Conservation (phyloP, 2,329 filamentous ascomycete genomes). For the Fusarium sp. region DNA sequence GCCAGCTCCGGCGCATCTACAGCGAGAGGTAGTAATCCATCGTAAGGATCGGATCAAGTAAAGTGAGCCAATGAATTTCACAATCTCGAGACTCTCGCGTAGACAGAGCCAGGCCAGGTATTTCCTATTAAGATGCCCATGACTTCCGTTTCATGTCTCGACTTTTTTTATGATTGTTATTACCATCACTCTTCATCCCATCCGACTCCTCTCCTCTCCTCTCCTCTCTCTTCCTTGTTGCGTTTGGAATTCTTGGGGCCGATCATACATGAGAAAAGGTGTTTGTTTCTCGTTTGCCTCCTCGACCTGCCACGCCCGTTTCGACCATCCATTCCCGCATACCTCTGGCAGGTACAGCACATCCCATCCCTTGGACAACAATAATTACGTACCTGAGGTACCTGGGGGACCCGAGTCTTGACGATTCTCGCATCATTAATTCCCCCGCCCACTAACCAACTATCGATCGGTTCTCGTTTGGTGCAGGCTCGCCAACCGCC, state of each 20-base stretch:
- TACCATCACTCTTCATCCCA: slow-evolving; percentile 22
- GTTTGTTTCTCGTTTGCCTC: slow-evolving; percentile 27
- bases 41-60: slow-evolving; percentile 2
- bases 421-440: slow-evolving; percentile 26
- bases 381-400: slow-evolving; percentile 8
- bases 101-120: slow-evolving; percentile 2
- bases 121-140: slow-evolving; percentile 23
- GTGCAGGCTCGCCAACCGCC: slow-evolving; percentile 32
- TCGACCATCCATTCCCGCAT: slow-evolving; percentile 30
- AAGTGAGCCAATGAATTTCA: slow-evolving; percentile 20
- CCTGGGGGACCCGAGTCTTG: slow-evolving; percentile 18
- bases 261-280: slow-evolving; percentile 7
- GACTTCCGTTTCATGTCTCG: slow-evolving; percentile 28
- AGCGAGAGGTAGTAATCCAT: background rate
- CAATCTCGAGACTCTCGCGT: slow-evolving; percentile 4
- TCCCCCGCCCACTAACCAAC: background rate
- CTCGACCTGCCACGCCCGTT: slow-evolving; percentile 17
- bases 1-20: slow-evolving; percentile 3
- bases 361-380: slow-evolving; percentile 29
- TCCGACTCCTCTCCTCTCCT: background rate
- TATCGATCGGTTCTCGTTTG: slow-evolving; percentile 19
- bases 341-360: slow-evolving; percentile 38
- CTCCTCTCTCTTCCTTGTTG: background rate
- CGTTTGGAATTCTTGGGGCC: slow-evolving; percentile 29
- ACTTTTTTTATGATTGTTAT: slow-evolving; percentile 1